phyloP scores from a whole-genome alignment of 1,139 yeast genomes.

The Saccharomyces hybrid region DNA sequence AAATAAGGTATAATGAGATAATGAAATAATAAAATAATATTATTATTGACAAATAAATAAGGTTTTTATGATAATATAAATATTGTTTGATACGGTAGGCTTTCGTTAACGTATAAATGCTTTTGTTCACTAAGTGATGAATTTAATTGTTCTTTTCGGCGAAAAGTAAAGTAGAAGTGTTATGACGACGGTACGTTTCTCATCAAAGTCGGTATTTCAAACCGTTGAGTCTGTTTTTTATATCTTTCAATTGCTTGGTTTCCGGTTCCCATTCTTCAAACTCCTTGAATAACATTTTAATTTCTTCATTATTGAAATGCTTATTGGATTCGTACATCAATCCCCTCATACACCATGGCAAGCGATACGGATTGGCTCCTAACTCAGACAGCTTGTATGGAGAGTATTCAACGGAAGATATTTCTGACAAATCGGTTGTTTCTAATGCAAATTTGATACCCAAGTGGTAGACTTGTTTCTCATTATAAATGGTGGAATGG shows the following conservation, averaged over 20 bases:
- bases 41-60: neutral
- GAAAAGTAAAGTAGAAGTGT: no score
- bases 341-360: conserved; percentile 93
- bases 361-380: conserved; percentile 71
- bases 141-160: neutral
- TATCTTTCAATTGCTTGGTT: conserved; percentile 67
- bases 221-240: conserved; percentile 79
- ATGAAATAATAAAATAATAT: neutral
- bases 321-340: conserved; percentile 49
- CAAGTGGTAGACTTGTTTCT: conserved; percentile 72
- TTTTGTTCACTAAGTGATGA: neutral
- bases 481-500: conserved; percentile 83
- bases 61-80: neutral
- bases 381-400: conserved; percentile 55
- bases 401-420: conserved; percentile 45
- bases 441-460: conserved; percentile 71
- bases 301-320: conserved; percentile 44
- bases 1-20: neutral
- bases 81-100: neutral
- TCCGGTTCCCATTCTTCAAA: conserved; percentile 86
- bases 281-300: conserved; percentile 53
- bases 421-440: conserved; percentile 49
- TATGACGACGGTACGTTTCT: neutral
- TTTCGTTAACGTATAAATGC: neutral
- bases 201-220: conserved; percentile 36